Evolutionary conservation across 495 filamentous ascomycete species (phyloP).

Genomic region (Daldinia caldariorum): DNA sequence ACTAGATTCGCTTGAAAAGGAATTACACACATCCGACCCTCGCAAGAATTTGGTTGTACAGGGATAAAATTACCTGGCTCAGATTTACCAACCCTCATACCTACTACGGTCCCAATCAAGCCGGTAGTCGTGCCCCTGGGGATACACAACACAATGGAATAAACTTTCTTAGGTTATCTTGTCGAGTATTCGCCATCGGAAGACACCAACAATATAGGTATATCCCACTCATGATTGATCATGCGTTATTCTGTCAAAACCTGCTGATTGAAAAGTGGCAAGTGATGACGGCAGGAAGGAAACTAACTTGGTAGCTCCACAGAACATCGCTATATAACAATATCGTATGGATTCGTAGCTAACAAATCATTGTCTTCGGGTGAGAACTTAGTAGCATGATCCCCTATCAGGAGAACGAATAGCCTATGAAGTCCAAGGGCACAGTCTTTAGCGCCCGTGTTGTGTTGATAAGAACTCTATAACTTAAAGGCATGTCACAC

Average conservation of each 20-base stretch:
- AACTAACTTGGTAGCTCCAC: not conserved
- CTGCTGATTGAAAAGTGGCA: not conserved
- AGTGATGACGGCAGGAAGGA: not conserved
- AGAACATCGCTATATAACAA: not conserved
- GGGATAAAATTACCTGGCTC: too few relatives aligned
- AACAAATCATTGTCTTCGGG: not conserved
- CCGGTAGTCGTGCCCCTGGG: too few relatives aligned
- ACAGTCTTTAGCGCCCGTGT: not conserved
- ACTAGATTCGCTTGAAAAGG: too few relatives aligned
- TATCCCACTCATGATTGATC: too few relatives aligned
- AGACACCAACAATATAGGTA: too few relatives aligned
- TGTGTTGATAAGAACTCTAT: not conserved
- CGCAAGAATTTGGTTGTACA: too few relatives aligned
- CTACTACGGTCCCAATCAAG: too few relatives aligned
- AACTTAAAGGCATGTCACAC: not conserved
- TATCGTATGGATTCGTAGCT: not conserved
- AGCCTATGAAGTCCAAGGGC: not conserved
- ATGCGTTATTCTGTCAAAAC: not conserved
- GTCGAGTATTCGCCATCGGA: not conserved
- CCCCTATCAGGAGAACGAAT: not conserved
- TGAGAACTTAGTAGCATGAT: slow-evolving; percentile 3
- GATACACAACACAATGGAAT: too few relatives aligned
- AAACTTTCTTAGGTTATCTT: too few relatives aligned
- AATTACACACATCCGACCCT: too few relatives aligned
- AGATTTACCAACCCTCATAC: too few relatives aligned